A percentile compares a stretch with the other conserved stretches of the same genome.
Evolutionary conservation across 2,329 filamentous ascomycete species (phyloP).

Genomic region (Fusarium sp.): DNA sequence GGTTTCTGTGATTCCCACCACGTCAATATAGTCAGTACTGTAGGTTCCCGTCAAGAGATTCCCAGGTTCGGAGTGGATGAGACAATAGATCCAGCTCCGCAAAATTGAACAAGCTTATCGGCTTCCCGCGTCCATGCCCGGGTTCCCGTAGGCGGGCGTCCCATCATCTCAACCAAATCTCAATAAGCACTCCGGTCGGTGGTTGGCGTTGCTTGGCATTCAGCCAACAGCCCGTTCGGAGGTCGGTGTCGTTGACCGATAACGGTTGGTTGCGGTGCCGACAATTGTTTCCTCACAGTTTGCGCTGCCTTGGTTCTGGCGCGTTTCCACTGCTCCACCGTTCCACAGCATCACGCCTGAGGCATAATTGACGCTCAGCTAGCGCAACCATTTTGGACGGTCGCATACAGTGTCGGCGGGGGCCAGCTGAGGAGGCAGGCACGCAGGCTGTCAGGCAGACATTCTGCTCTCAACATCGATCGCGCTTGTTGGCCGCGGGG

Average conservation of each 20-base stretch:
- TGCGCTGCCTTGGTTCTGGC: slow-evolving; percentile 16
- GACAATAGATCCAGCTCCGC: slow-evolving; percentile 13
- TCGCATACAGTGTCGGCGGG: slow-evolving; percentile 36
- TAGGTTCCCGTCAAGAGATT: slow-evolving; percentile 37
- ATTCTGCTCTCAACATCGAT: slow-evolving; percentile 7
- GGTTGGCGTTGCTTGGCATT: slow-evolving; percentile 31
- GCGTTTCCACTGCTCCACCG: slow-evolving; percentile 36
- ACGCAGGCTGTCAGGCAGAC: slow-evolving; percentile 29
- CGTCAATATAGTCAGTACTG: slow-evolving; percentile 4
- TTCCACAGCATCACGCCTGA: slow-evolving; percentile 36
- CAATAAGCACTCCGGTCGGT: slow-evolving; percentile 12
- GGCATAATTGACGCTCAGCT: slow-evolving; percentile 32
- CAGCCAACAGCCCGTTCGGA: neutral
- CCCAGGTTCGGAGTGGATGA: slow-evolving; percentile 7
- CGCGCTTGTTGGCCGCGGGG: slow-evolving; percentile 30
- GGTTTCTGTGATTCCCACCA: slow-evolving; percentile 21
- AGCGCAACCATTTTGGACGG: slow-evolving; percentile 38
- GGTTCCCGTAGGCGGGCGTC: slow-evolving; percentile 10
- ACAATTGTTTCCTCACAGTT: slow-evolving; percentile 17
- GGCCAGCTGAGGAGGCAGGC: neutral
- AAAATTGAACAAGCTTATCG: slow-evolving; percentile 44
- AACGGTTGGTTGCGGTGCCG: slow-evolving; percentile 9
- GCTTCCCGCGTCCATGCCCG: slow-evolving; percentile 32
- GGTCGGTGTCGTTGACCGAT: neutral
- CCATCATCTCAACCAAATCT: slow-evolving; percentile 18